phyloP scores from a whole-genome alignment of 192 early-diverging fungal species.

The Mortierella claussenii region DNA sequence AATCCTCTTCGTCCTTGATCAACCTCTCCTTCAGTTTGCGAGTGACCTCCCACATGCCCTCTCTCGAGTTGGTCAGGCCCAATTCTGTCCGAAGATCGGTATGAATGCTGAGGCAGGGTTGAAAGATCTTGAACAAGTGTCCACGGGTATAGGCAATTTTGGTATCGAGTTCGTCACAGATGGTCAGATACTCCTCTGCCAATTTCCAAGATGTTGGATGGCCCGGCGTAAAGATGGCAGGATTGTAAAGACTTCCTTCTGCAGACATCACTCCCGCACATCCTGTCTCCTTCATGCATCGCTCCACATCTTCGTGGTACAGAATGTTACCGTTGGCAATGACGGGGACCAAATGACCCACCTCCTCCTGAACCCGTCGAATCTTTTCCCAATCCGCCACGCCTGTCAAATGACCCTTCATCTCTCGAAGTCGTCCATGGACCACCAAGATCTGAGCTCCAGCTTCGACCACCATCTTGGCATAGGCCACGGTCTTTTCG shows the following conservation, averaged over 20 bases:
- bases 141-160: constrained; percentile 77
- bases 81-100: constrained; percentile 83
- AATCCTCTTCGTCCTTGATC: constrained; percentile 37
- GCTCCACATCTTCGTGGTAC: constrained; percentile 88
- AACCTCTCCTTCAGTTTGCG: constrained; percentile 67
- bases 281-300: constrained; percentile 85
- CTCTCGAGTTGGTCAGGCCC: constrained; percentile 65
- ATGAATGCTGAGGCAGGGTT: constrained; percentile 76
- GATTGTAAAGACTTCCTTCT: constrained; percentile 88
- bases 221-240: constrained; percentile 78
- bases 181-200: constrained; percentile 90
- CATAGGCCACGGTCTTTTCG: constrained; percentile 92
- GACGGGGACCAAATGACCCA: constrained; percentile 79
- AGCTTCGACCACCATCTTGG: constrained; percentile 94
- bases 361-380: constrained; percentile 80
- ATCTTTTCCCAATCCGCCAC: constrained; percentile 98
- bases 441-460: constrained; percentile 94
- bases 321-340: constrained; percentile 99
- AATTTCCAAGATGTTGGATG: constrained; percentile 79
- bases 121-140: constrained; percentile 95
- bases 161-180: constrained; percentile 76
- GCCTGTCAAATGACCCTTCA: constrained; percentile 97
- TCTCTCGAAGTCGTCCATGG: constrained; percentile 94
- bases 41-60: constrained; percentile 69
- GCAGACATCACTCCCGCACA: constrained; percentile 97